A percentile compares a stretch with the other conserved stretches of the same genome.
phyloP scores from a whole-genome alignment of 2,329 filamentous ascomycete genomes.

The Phialocephala subalpina region DNA sequence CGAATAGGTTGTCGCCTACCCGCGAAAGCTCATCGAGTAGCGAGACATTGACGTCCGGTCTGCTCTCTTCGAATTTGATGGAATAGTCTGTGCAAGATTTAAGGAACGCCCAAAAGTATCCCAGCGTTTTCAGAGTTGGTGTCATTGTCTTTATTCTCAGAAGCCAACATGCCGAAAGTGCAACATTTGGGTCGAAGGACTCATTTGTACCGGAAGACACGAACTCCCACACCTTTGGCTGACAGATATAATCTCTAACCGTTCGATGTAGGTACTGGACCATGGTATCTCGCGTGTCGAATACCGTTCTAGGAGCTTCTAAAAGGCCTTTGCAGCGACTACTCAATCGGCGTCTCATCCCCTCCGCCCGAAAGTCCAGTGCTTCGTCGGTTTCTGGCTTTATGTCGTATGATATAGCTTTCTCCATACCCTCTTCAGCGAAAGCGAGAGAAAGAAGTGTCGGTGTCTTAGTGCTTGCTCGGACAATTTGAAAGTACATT shows the following conservation, averaged over 20 bases:
- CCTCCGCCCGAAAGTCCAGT: slow-evolving; percentile 16
- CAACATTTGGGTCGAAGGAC: slow-evolving; percentile 15
- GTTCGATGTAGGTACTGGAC: slow-evolving; percentile 29
- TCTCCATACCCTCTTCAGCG: slow-evolving; percentile 20
- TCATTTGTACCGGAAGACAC: background rate
- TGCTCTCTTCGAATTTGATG: background rate
- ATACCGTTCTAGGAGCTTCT: slow-evolving; percentile 15
- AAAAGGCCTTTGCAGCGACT: slow-evolving; percentile 33
- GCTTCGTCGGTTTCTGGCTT: slow-evolving; percentile 15
- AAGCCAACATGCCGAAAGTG: background rate
- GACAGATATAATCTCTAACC: slow-evolving; percentile 24
- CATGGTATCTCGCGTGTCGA: background rate
- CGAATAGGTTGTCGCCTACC: background rate
- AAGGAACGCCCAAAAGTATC: background rate
- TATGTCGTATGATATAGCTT: slow-evolving; percentile 14
- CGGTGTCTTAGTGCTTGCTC: slow-evolving; percentile 14
- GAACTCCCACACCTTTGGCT: slow-evolving; percentile 7
- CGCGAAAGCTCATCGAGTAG: background rate
- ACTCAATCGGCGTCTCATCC: slow-evolving; percentile 29
- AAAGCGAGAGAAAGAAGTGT: slow-evolving; percentile 21
- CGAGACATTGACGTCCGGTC: background rate
- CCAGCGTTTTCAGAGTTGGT: background rate
- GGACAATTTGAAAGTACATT: slow-evolving; percentile 23
- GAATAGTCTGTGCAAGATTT: background rate
- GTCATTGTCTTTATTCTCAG: background rate